Evolutionary conservation across 1,284 basidiomycete species (phyloP).

Genomic region (Lentinus polychrous): DNA sequence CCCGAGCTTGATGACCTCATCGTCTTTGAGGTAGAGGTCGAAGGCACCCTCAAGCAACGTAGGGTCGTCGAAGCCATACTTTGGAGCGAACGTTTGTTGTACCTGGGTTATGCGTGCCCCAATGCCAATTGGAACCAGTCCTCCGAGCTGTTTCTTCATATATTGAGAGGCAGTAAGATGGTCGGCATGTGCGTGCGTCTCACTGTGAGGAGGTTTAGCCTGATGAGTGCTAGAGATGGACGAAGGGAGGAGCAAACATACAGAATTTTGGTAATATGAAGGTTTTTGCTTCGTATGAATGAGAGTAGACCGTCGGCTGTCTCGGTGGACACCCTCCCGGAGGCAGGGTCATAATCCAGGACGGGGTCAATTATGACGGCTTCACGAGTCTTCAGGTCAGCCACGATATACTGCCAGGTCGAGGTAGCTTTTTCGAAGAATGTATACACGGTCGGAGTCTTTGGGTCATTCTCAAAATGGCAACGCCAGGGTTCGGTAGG

Average conservation of each 20-base stretch:
- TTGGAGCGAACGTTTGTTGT: conserved; percentile 30
- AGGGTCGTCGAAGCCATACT: conserved; percentile 26
- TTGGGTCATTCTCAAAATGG: conserved; percentile 17
- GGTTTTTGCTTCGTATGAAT: conserved; percentile 25
- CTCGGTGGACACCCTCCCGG: conserved; percentile 26
- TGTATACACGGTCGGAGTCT: conserved; percentile 22
- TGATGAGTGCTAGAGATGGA: not conserved
- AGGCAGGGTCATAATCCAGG: conserved; percentile 31
- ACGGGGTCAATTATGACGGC: conserved; percentile 32
- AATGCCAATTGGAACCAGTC: conserved; percentile 29
- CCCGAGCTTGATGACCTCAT: conserved; percentile 30
- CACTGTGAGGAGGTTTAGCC: conserved; percentile 18
- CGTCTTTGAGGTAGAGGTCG: conserved; percentile 31
- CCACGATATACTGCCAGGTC: conserved; percentile 33
- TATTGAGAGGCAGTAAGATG: conserved; percentile 35
- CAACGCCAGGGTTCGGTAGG: conserved; percentile 21
- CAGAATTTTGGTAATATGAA: conserved; percentile 31
- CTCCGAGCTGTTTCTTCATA: conserved; percentile 26
- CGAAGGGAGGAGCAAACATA: conserved; percentile 14
- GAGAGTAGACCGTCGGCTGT: conserved; percentile 30
- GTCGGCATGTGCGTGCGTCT: conserved; percentile 38
- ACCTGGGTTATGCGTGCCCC: conserved; percentile 31
- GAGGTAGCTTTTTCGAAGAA: conserved; percentile 28
- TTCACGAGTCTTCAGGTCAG: conserved; percentile 25
- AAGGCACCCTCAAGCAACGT: conserved; percentile 24